phyloP scores from a whole-genome alignment of 2,329 filamentous ascomycete species.

The Chaetomium globosum region DNA sequence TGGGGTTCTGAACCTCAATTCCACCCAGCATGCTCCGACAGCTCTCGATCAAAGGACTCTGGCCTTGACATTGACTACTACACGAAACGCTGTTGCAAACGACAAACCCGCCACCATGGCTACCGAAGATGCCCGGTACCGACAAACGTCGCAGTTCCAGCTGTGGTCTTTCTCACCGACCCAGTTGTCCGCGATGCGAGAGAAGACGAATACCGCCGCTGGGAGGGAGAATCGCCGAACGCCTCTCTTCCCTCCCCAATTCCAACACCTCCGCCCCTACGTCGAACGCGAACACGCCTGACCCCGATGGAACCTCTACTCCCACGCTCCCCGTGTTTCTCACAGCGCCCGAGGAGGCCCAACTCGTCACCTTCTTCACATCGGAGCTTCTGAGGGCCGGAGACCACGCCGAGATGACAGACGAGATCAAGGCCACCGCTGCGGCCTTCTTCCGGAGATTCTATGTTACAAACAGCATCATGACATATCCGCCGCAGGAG shows the following conservation, averaged over 20 bases:
- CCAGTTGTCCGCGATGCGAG: conserved; percentile 70
- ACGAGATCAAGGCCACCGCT: conserved; percentile 68
- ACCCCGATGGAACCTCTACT: conserved; percentile 43
- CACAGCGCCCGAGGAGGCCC: conserved; percentile 78
- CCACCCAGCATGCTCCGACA: background rate
- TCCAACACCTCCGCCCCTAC: conserved; percentile 37
- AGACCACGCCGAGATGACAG: conserved; percentile 55
- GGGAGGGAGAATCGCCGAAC: conserved; percentile 59
- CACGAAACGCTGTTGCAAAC: no score
- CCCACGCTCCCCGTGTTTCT: conserved; percentile 71
- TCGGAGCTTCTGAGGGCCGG: conserved; percentile 61
- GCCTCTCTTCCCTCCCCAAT: conserved; percentile 58
- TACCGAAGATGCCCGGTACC: conserved; percentile 88
- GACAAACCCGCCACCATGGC: conserved; percentile 55
- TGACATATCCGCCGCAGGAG: conserved; percentile 91
- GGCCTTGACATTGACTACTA: background rate
- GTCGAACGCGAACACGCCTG: conserved; percentile 42
- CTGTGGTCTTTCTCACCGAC: conserved; percentile 88
- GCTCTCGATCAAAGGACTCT: background rate
- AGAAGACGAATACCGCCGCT: conserved; percentile 78
- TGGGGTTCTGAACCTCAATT: conserved; percentile 8
- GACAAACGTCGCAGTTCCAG: conserved; percentile 84
- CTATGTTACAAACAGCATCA: conserved; percentile 92
- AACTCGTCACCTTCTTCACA: conserved; percentile 77
- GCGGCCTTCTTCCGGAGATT: conserved; percentile 91